Conservation (phyloP, 1,284 basidiomycete species). For the Ustilago loliicola region DNA sequence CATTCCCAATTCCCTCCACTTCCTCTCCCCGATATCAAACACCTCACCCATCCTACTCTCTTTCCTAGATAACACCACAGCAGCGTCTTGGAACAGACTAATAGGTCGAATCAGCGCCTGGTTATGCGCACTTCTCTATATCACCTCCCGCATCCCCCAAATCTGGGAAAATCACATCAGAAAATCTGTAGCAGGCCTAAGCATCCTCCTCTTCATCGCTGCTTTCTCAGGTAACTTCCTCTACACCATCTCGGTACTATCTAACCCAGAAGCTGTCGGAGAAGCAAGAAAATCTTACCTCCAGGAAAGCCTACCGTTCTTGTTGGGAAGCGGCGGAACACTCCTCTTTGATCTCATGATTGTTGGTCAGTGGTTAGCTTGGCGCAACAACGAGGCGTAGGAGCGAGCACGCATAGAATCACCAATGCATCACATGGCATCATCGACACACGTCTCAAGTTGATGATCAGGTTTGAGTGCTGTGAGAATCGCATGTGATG, state of each 20-base stretch:
- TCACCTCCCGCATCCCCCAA: slow-evolving; percentile 69
- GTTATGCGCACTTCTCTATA: slow-evolving; percentile 68
- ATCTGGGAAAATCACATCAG: slow-evolving; percentile 68
- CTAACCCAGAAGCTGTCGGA: slow-evolving; percentile 54
- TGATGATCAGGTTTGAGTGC: not conserved
- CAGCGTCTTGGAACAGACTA: slow-evolving; percentile 30
- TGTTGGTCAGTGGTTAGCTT: slow-evolving; percentile 61
- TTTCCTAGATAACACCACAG: slow-evolving; percentile 3
- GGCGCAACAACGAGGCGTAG: slow-evolving; percentile 38
- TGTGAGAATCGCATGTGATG: too few species aligned
- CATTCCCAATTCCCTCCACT: not conserved
- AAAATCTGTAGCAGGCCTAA: slow-evolving; percentile 63
- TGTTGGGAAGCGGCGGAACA: slow-evolving; percentile 65
- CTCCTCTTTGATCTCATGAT: slow-evolving; percentile 68
- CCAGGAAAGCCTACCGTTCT: slow-evolving; percentile 65
- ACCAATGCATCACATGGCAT: not conserved
- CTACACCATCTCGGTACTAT: slow-evolving; percentile 62
- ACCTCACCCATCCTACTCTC: not conserved
- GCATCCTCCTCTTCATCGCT: slow-evolving; percentile 65
- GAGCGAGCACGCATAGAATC: not conserved
- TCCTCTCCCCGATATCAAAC: not conserved
- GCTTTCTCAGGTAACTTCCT: slow-evolving; percentile 66
- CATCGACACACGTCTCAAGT: not conserved
- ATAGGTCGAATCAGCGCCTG: slow-evolving; percentile 66
- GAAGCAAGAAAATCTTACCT: slow-evolving; percentile 44